Conservation (phyloP, 192 early-diverging fungal species). For the Martensiomyces pterosporus region DNA sequence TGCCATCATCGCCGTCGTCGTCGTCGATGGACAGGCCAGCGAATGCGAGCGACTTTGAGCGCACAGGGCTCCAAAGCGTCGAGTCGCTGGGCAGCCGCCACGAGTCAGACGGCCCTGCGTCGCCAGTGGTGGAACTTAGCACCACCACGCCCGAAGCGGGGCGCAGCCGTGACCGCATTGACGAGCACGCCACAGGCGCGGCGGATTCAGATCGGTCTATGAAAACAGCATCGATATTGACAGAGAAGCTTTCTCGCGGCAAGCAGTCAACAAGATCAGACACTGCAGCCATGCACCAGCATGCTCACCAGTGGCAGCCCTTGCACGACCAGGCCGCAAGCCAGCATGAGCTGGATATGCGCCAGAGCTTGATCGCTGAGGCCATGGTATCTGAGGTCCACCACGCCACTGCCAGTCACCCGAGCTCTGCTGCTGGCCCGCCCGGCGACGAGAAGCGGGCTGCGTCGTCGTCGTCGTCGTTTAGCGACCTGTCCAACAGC, state of each 20-base stretch:
- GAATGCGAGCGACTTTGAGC: constrained; percentile 17
- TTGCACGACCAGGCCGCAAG: not conserved
- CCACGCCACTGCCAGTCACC: too few relatives aligned
- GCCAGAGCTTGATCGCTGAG: constrained; percentile 40
- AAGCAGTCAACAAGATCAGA: too few relatives aligned
- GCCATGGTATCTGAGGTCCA: constrained; percentile 28
- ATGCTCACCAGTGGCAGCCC: too few relatives aligned
- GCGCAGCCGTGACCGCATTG: not conserved
- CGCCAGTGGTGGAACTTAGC: constrained; percentile 34
- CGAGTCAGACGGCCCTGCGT: constrained; percentile 3
- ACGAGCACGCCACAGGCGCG: too few relatives aligned
- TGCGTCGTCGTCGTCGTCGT: constrained; percentile 29
- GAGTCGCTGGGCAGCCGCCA: constrained; percentile 30
- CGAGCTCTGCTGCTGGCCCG: too few relatives aligned
- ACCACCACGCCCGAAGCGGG: constrained; percentile 15
- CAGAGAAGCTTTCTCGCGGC: not conserved
- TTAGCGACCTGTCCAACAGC: constrained; percentile 42
- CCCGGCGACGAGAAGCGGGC: too few relatives aligned
- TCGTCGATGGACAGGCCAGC: constrained; percentile 14
- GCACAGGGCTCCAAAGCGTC: constrained; percentile 30
- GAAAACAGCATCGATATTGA: constrained; percentile 5
- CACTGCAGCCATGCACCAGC: too few relatives aligned
- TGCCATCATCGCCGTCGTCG: constrained; percentile 7
- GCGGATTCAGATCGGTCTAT: constrained; percentile 11
- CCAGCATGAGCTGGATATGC: constrained; percentile 7